Percentiles rank a stretch among this genome's conserved stretches.
Evolutionary conservation across 371 early-diverging fungal species (phyloP).

Genomic region (Choanephora cucurbitarum): DNA sequence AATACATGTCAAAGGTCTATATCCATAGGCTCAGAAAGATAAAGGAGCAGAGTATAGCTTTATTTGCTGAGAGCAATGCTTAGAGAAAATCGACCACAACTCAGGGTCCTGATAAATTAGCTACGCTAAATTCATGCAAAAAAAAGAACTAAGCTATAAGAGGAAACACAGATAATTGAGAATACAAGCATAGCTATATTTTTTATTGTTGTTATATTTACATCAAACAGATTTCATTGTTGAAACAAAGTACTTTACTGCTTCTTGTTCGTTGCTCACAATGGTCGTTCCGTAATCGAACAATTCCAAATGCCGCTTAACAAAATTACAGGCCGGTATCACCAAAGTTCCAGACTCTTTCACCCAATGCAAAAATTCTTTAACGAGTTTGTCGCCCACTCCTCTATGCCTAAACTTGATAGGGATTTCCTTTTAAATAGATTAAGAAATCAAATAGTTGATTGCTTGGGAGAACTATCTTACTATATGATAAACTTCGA

Average conservation of each 20-base stretch:
- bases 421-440: conserved; percentile 20
- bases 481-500: conserved; percentile 27
- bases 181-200: too few relatives aligned
- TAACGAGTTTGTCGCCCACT: conserved; percentile 16
- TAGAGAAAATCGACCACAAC: too few relatives aligned
- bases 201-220: neutral
- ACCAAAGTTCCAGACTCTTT: conserved; percentile 25
- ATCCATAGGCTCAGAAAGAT: too few relatives aligned
- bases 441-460: neutral
- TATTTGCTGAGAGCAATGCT: too few relatives aligned
- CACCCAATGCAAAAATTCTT: conserved; percentile 17
- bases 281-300: conserved; percentile 12
- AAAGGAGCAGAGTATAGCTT: too few relatives aligned
- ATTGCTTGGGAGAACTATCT: conserved; percentile 1
- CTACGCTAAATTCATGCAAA: too few relatives aligned
- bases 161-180: too few relatives aligned
- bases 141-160: too few relatives aligned
- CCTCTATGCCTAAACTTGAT: conserved; percentile 16
- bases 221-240: neutral
- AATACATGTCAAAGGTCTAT: too few relatives aligned
- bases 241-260: neutral
- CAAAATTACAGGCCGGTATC: conserved; percentile 26
- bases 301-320: conserved; percentile 19
- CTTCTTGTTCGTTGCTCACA: conserved; percentile 9
- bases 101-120: too few relatives aligned